These are phyloP conservation scores for Incumbomyces lentus DNA, from an alignment of 2,329 filamentous ascomycete species.

Conservation along the genomic window DNA sequence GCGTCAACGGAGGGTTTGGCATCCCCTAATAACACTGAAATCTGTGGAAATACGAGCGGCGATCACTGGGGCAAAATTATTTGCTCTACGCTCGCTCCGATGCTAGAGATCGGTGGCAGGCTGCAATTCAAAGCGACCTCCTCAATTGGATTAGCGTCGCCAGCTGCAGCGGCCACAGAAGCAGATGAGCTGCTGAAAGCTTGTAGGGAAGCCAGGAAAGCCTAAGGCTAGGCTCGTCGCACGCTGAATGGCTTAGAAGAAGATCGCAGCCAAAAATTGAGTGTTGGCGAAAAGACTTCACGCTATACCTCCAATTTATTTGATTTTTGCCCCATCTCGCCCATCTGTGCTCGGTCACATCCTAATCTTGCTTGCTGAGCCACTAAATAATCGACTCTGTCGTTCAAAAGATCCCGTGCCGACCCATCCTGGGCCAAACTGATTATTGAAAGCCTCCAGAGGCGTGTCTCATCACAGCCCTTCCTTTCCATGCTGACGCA, in stretches of 20 bases:
- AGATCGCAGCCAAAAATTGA: neutral
- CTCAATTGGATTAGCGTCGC: neutral
- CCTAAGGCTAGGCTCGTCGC: neutral
- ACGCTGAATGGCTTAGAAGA: slow-evolving; percentile 1
- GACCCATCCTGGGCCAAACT: slow-evolving; percentile 1
- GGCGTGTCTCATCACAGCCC: slow-evolving; percentile 4
- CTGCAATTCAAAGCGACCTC: neutral
- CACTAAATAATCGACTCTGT: slow-evolving; percentile 1
- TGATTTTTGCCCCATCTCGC: neutral
- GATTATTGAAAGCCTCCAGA: neutral
- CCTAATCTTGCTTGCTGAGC: slow-evolving; percentile 3
- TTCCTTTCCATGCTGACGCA: slow-evolving; percentile 2
- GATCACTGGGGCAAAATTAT: too few species aligned
- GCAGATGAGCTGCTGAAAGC: neutral
- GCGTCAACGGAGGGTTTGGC: too few species aligned
- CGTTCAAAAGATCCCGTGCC: neutral
- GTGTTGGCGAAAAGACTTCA: slow-evolving; percentile 1
- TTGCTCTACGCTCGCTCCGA: too few species aligned
- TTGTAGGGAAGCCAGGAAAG: neutral
- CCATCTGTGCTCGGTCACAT: neutral
- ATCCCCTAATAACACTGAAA: too few species aligned
- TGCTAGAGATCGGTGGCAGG: too few species aligned
- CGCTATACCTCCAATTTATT: slow-evolving; percentile 5
- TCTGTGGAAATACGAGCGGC: too few species aligned
- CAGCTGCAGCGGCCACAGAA: neutral